Evolutionary conservation across 2,329 filamentous ascomycete species (phyloP), one percentile per base, ranked within the genome.

Genomic region (Aspergillus ruber): DNA sequence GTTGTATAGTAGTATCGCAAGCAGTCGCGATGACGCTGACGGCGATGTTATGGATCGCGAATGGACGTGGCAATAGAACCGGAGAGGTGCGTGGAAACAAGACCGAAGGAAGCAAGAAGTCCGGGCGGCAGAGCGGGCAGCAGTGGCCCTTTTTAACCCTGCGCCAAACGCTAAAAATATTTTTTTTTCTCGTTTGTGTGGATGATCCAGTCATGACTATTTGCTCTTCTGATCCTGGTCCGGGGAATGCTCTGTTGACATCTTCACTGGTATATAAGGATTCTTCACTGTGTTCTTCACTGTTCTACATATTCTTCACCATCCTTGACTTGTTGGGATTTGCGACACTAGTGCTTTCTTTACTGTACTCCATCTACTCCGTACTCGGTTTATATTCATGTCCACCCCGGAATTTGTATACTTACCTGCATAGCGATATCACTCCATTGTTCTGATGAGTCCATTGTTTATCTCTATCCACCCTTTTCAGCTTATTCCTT

Each of bases 61-160:
- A 49, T 44, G 40, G 45, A 42, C 29, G 46, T 57, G 55, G 53
- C 29, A 21, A 35, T 43, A 38, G 36, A 43, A 46, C 18, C 12
- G 15, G 20, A 18, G 36, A 12, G 2, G 18, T 39, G 36, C 36
- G 36, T 39, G 36, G 36, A 15, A 39, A 12, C 36, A 39, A 20
- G 10, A 39, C 36, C 15, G 10, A 20, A 20, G 39, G 33, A 50
- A 52, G 52, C 33, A 47, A 49, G 56, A 50, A 44, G 49, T 45
- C 49, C 45, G 42, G 49, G 49, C 25, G 25, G 33, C 33, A n/a
- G 33, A 17, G 15, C 33, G 33, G 33, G 15, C 13, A 35, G 33
- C 33, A 35, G 33, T 6, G 38, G 18, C 56, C 64, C 64, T 62
- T 67, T 66, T 68, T 68, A 68, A 67, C 60, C 60, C 58, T 61